phyloP scores from a whole-genome alignment of 2,329 filamentous ascomycete species.

The Colletotrichum sp. region DNA sequence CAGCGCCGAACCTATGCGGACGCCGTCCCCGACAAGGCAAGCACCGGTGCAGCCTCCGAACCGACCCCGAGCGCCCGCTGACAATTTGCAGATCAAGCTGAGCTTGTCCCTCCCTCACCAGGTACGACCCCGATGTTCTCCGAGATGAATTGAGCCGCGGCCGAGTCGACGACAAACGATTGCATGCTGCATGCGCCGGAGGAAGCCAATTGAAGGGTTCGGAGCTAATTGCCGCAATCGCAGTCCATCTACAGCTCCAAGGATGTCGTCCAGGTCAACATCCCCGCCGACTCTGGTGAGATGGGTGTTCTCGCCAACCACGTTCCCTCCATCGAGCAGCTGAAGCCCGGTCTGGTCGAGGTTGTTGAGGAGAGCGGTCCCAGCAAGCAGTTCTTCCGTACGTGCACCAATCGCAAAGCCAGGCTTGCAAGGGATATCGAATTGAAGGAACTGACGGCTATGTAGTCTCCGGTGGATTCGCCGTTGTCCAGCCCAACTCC shows the following conservation, averaged over 20 bases:
- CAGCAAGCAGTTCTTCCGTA: conserved; percentile 98
- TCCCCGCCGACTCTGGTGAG: conserved; percentile 95
- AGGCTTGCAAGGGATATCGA: conserved; percentile 19
- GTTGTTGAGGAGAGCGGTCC: conserved; percentile 90
- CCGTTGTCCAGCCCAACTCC: conserved; percentile 94
- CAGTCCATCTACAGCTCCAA: conserved; percentile 75
- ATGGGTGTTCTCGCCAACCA: conserved; percentile 99
- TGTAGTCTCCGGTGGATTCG: conserved; percentile 93
- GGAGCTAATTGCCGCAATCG: conserved; percentile 57
- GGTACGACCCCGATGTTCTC: conserved; percentile 65
- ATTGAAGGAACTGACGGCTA: conserved; percentile 15
- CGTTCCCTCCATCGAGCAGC: conserved; percentile 98
- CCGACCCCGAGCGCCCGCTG: conserved; percentile 28
- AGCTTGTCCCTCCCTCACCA: conserved; percentile 97
- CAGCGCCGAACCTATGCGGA: conserved; percentile 93
- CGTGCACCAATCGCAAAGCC: conserved; percentile 42
- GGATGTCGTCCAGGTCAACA: conserved; percentile 92
- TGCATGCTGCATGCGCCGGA: not conserved
- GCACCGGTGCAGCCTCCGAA: conserved; percentile 30
- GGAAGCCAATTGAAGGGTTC: conserved; percentile 30
- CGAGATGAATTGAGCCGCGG: not conserved
- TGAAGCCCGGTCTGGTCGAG: conserved; percentile 95
- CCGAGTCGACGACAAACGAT: not conserved
- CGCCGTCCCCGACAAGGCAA: conserved; percentile 81
- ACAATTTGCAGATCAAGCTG: conserved; percentile 79